Evolutionary conservation across 2,329 filamentous ascomycete genomes (phyloP).

Genomic region (Cadophora malorum): DNA sequence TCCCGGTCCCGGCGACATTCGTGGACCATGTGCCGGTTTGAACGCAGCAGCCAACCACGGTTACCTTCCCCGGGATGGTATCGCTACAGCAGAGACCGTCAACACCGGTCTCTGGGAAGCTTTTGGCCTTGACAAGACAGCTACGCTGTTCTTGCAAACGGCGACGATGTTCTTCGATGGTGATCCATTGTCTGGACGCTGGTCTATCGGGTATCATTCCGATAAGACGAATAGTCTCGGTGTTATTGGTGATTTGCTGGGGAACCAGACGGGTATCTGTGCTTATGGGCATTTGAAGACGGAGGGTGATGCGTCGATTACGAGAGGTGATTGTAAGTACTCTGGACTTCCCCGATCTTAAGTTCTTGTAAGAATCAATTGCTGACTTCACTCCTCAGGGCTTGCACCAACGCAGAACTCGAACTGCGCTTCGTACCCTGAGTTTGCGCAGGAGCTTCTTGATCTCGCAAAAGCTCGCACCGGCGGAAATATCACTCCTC

Average conservation of each 20-base stretch:
- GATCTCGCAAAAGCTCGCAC: slow-evolving; percentile 28
- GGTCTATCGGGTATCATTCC: slow-evolving; percentile 32
- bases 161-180: slow-evolving; percentile 34
- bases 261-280: slow-evolving; percentile 32
- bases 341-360: neutral
- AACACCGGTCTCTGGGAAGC: slow-evolving; percentile 27
- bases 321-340: slow-evolving; percentile 29
- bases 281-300: slow-evolving; percentile 33
- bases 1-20: slow-evolving; percentile 31
- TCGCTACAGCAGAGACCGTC: slow-evolving; percentile 24
- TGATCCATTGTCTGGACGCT: slow-evolving; percentile 31
- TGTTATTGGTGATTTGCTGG: slow-evolving; percentile 25
- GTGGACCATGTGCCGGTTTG: slow-evolving; percentile 45
- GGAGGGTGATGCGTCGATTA: slow-evolving; percentile 33
- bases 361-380: neutral
- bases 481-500: slow-evolving; percentile 30
- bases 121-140: slow-evolving; percentile 33
- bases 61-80: slow-evolving; percentile 42
- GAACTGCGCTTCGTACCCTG: slow-evolving; percentile 34
- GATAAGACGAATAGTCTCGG: slow-evolving; percentile 29
- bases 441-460: slow-evolving; percentile 31
- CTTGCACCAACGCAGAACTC: slow-evolving; percentile 31
- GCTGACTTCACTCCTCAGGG: neutral
- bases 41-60: slow-evolving; percentile 51
- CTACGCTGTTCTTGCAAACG: slow-evolving; percentile 30